phyloP scores from a whole-genome alignment of 2,329 filamentous ascomycete species.

The Epichloe festucae region DNA sequence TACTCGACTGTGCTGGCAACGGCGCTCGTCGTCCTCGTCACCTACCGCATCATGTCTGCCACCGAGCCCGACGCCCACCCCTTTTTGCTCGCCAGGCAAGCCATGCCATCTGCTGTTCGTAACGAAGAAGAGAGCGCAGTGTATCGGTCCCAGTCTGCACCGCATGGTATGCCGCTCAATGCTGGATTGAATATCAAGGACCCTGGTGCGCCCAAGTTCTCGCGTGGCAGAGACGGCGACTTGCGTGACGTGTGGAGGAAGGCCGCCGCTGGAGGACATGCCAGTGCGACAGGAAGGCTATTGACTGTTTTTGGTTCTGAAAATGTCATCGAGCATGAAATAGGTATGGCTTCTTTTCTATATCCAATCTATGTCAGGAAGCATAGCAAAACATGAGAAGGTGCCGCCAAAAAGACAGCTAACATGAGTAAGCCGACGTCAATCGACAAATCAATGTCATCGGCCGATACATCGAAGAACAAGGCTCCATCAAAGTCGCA shows the following conservation, averaged over 20 bases:
- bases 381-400: background rate
- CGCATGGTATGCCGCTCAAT: constrained; percentile 72
- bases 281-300: constrained; percentile 57
- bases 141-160: constrained; percentile 72
- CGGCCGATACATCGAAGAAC: constrained; percentile 61
- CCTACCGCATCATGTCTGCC: constrained; percentile 56
- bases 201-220: constrained; percentile 67
- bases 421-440: constrained; percentile 42
- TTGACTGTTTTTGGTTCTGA: constrained; percentile 69
- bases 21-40: constrained; percentile 51
- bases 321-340: constrained; percentile 58
- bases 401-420: constrained; percentile 1
- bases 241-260: constrained; percentile 81
- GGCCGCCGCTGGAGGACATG: constrained; percentile 50
- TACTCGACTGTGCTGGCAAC: constrained; percentile 61
- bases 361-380: background rate
- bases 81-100: constrained; percentile 82
- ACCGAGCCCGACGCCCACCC: constrained; percentile 86
- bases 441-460: constrained; percentile 80
- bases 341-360: constrained; percentile 28
- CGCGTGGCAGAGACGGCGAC: constrained; percentile 72
- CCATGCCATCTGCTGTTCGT: constrained; percentile 63
- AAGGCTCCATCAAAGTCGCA: constrained; percentile 64
- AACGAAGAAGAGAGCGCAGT: constrained; percentile 74
- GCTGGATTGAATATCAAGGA: constrained; percentile 73